phyloP scores from a whole-genome alignment of 495 filamentous ascomycete species.

The Aspergillus bertholletiae region DNA sequence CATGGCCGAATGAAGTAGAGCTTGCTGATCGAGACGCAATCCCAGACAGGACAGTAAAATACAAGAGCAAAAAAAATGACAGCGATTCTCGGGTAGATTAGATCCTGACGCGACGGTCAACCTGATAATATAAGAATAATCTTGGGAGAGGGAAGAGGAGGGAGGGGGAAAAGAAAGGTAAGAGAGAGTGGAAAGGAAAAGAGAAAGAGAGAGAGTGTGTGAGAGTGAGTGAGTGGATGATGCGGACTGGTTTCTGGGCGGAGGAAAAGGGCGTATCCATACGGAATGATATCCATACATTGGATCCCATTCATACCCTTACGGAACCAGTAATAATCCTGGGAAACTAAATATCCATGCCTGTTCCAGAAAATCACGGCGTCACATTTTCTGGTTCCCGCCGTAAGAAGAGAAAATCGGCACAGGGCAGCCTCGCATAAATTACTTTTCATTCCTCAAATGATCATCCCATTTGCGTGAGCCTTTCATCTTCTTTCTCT shows the following conservation, averaged over 20 bases:
- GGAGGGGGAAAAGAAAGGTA: constrained; percentile 1
- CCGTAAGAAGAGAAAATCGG: constrained; percentile 17
- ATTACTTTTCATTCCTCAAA: neutral
- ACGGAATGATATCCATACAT: too few relatives aligned
- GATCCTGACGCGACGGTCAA: too few relatives aligned
- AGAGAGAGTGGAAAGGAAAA: neutral
- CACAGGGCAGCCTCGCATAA: neutral
- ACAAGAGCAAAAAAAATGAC: neutral
- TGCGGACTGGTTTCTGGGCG: neutral
- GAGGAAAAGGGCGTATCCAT: neutral
- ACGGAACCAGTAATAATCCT: constrained; percentile 7
- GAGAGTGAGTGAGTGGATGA: constrained; percentile 2
- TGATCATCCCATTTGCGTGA: neutral
- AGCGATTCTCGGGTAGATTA: neutral
- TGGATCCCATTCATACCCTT: too few relatives aligned
- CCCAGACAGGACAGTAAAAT: neutral
- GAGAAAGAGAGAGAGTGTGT: constrained; percentile 3
- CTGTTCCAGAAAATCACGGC: neutral
- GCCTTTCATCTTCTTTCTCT: too few relatives aligned
- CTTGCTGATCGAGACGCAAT: constrained; percentile 3
- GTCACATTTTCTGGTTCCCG: constrained; percentile 12
- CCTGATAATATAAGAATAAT: constrained; percentile 3
- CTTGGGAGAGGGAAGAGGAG: constrained; percentile 1
- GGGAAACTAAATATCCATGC: neutral
- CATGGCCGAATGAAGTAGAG: constrained; percentile 21